Evolutionary conservation across 75 land plant species (phyloP).

Genomic region (Adiantum capillusveneris): DNA sequence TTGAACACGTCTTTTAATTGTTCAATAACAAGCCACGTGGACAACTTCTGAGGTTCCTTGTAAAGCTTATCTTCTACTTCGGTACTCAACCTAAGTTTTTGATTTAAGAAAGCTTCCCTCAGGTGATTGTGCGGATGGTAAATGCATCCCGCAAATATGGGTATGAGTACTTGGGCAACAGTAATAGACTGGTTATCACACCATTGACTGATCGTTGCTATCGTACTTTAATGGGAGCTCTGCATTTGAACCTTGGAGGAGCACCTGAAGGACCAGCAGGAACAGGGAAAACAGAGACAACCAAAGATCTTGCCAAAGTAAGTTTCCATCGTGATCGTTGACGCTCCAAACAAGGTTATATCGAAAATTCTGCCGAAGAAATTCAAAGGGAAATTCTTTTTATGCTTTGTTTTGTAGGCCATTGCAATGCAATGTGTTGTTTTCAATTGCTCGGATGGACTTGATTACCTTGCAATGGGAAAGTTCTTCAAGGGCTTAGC

Average conservation of each 20-base stretch:
- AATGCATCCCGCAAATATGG: constrained; percentile 37
- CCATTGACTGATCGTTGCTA: constrained; percentile 34
- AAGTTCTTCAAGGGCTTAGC: constrained; percentile 31
- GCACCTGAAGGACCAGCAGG: constrained; percentile 41
- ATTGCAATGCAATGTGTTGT: constrained; percentile 33
- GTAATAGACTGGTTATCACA: constrained; percentile 29
- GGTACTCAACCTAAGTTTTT: too few species aligned
- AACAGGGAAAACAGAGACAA: constrained; percentile 38
- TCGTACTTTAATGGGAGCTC: constrained; percentile 36
- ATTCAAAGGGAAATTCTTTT: background rate
- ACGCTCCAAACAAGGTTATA: too few species aligned
- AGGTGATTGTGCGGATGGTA: constrained; percentile 33
- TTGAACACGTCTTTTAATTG: too few species aligned
- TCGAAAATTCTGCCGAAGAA: too few species aligned
- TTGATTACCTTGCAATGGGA: constrained; percentile 30
- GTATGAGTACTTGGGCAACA: constrained; percentile 34
- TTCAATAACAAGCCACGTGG: too few species aligned
- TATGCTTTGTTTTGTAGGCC: constrained; percentile 11
- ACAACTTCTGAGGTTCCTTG: too few species aligned
- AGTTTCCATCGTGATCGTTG: background rate
- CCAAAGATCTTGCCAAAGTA: constrained; percentile 42
- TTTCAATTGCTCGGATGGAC: constrained; percentile 28
- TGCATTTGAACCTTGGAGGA: constrained; percentile 36
- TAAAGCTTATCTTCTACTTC: too few species aligned
- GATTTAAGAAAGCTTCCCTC: background rate